Base-by-base conservation (phyloP, 2,329 filamentous ascomycete species). In the Neurospora sp. region DNA sequence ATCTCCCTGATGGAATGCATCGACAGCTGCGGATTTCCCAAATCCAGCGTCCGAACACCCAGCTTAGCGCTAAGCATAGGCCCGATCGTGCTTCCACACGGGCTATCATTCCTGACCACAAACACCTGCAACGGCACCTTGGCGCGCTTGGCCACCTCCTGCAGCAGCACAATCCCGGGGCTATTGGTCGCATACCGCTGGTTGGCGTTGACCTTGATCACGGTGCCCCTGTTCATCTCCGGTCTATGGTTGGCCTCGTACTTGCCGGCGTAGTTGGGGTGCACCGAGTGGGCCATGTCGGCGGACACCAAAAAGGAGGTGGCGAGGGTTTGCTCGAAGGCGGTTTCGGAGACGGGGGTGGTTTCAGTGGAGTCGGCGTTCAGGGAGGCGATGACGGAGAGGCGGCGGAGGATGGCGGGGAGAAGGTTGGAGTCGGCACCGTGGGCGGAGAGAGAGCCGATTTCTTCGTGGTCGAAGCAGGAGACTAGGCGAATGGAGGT, bases 1-100 rank as follows among this genome's bases (percentile, higher is more conserved):
- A 92, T 97, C 85, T 98, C 96, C 69, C 96, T 89, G 77, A 97
- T 97, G 78, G 92, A 96, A 82, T 98, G 95, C 96, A 98, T 98
- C 78, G 91, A 93, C 73, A 97, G 84, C 83, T 98, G 95, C 37
- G 95, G 91, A 81, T 97, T 98, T 10, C 95, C 95, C 70, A 98
- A 82, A 81, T 99, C 96, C 65, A 99, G 84, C 1, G 96, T 98
- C 72, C 96, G 86, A 69, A 93, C 89, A 70, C 96, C 96, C 75
- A 98, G 83, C 71, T 90, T 90, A 33, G 95, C 93, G 69, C 91
- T 92, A 66, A 98, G 84, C 89, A 97, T 97, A n/a, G 96, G 96
- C 0, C 96, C 96, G 77, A 99, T 99, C 41, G 96, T 99, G 82
- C 92, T 95, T 69, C 96, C 96, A 80, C 96, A 99, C 68, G 91